Evolutionary conservation across 2,329 filamentous ascomycete species (phyloP), one percentile per base, ranked within the genome.

Genomic region (Dactylonectria estremocensis): DNA sequence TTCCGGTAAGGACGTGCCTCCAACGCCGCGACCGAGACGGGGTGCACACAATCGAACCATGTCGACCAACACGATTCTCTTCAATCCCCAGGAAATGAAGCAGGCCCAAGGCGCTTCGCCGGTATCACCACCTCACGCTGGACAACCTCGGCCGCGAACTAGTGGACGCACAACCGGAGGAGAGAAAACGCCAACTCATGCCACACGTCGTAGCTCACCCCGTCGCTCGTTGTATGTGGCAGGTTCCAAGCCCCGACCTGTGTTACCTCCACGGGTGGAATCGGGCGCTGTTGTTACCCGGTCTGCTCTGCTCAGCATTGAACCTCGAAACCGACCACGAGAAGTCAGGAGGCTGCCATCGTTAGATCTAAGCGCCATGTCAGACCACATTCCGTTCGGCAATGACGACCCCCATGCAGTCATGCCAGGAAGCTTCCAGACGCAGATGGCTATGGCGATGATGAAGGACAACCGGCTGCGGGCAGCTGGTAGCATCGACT

Each of bases 1-100:
- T 10, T 74, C 76, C 2, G 74, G 75, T 28, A 76, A 74, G 35
- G 70, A 69, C 10, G 69, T 72, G n/a, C 73, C 77, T 10, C 73
- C 78, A 1, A 79, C 81, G 62, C 70, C 81, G 16, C 80, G 78
- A 45, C 68, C 77, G 24, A 80, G 82, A 58, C 79, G 83, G 50
- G 82, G 80, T 1, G 76, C 84, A 5, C 95, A 97, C 75, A 87
- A 83, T 62, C 91, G 95, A 43, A 95, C 94, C 13, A 79, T 92
- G 4, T 97, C 95, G 0, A 92, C 90, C 20, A 94, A 91, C 73
- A 97, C 95, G 0, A 95, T 97, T 61, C 84, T 97, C 1, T 97
- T 93, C 81, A 95, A 93, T 37, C 95, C 95, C 0, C 83, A 90
- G 35, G 83, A 86, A 28, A 70, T 74, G 60, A 78, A 70, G 56